phyloP scores from a whole-genome alignment of 306 rosid genomes.

The Oemleria cerasiformis region DNA sequence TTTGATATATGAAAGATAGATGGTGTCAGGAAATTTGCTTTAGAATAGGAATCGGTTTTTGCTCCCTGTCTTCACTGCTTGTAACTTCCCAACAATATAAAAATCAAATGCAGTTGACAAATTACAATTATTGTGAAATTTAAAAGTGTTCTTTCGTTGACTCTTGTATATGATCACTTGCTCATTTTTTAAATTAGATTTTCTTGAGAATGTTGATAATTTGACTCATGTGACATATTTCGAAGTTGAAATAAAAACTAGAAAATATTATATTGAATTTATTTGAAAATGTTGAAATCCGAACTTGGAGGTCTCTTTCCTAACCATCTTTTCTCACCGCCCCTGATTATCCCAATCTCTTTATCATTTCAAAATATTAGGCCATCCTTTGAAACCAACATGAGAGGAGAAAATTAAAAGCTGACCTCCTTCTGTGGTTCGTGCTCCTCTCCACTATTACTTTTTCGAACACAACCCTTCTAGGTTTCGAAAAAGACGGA shows the following conservation, averaged over 20 bases:
- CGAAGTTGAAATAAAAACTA: too few species aligned
- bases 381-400: not conserved
- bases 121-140: not conserved
- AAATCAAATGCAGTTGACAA: constrained; percentile 10
- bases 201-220: not conserved
- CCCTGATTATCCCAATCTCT: not conserved
- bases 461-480: not conserved
- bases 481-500: too few species aligned
- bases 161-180: not conserved
- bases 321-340: not conserved
- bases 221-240: too few species aligned
- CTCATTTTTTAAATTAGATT: not conserved
- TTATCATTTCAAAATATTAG: constrained; percentile 7
- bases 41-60: not conserved
- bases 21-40: not conserved
- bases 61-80: not conserved
- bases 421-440: not conserved
- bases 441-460: not conserved
- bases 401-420: not conserved
- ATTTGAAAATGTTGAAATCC: not conserved
- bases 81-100: not conserved
- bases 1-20: not conserved
- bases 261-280: not conserved
- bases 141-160: too few species aligned
- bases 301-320: not conserved